Percentiles rank a stretch among this genome's conserved stretches.
Evolutionary conservation across 1,284 basidiomycete genomes (phyloP).

Genomic region (Filobasidium uniguttulatum): DNA sequence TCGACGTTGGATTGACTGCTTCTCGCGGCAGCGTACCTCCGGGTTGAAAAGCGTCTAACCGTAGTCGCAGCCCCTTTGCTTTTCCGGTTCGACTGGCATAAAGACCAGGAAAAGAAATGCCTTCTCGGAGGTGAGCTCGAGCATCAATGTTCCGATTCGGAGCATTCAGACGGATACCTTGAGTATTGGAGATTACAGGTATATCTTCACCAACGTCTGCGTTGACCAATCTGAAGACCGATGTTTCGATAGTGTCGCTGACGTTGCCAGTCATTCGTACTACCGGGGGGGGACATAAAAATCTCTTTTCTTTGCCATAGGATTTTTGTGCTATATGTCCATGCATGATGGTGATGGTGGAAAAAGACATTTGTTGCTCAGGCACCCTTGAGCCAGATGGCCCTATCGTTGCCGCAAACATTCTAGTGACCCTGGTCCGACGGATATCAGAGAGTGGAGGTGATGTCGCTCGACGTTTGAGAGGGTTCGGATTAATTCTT

Average conservation of each 20-base stretch:
- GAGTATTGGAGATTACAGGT: conserved; percentile 14
- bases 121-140: conserved; percentile 12
- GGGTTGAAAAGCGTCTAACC: conserved; percentile 13
- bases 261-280: conserved; percentile 15
- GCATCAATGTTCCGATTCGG: conserved; percentile 11
- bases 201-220: conserved; percentile 12
- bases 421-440: conserved; percentile 11
- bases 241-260: conserved; percentile 15
- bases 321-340: conserved; percentile 15
- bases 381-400: conserved; percentile 14
- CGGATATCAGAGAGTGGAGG: conserved; percentile 11
- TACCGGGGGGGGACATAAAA: conserved; percentile 15
- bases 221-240: conserved; percentile 12
- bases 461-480: conserved; percentile 9
- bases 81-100: conserved; percentile 14
- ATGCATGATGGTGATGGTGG: conserved; percentile 14
- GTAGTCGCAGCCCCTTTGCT: conserved; percentile 11
- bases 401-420: conserved; percentile 15
- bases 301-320: conserved; percentile 15
- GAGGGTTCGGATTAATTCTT: neutral
- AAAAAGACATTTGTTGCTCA: conserved; percentile 16
- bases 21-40: conserved; percentile 14
- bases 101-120: conserved; percentile 14
- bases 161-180: conserved; percentile 14
- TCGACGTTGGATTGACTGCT: too few relatives aligned